Base-by-base conservation (phyloP, 2,329 filamentous ascomycete species). In the Alternaria burnsii region DNA sequence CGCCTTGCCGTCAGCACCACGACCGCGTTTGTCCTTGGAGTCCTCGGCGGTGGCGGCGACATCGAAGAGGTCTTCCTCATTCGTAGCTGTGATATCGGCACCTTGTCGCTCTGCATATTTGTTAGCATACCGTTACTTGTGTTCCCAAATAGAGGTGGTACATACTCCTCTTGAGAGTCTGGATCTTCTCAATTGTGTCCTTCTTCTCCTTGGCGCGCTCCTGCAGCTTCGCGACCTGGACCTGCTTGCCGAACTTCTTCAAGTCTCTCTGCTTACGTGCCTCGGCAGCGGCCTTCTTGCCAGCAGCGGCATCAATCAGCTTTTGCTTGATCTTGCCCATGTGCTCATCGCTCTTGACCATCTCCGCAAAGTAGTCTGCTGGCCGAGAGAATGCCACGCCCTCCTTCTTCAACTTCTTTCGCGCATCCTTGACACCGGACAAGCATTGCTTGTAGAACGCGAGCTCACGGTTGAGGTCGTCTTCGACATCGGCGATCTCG, bases 181-280 rank as follows among this genome's bases (percentile, higher is more conserved):
- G 93, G 76, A 99, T 97, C 86, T 97, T 97, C 71, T 98, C 95
- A 66, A 99, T 83, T 4, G 93, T 97, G 65, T 96, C 92, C 71
- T 88, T 89, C 89, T 97, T 97, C 75, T 89, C 90, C 86, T 96
- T 97, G 52, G 92, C 89, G 50, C 95, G 86, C 86, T 99, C 94
- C 82, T 98, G 94, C 79, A 97, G 82, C 84, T 97, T 97, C 61
- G 94, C 94, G 61, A 97, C 88, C 84, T 99, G 95, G 54, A 98
- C 95, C 79, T 97, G 92, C 84, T 99, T 99, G 78, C 95, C 95
- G 78, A 98, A 99, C 83, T 98, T 99, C 89, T 97, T 98, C 73
- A 98, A 85, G 79, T 99, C 95, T 66, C 95, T 87, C 83, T 94
- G 90, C 82, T 93, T 93, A 77, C 93, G 88, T 7, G 95, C 95